Conservation (phyloP, 495 filamentous ascomycete genomes). For the Xylaria acuta region DNA sequence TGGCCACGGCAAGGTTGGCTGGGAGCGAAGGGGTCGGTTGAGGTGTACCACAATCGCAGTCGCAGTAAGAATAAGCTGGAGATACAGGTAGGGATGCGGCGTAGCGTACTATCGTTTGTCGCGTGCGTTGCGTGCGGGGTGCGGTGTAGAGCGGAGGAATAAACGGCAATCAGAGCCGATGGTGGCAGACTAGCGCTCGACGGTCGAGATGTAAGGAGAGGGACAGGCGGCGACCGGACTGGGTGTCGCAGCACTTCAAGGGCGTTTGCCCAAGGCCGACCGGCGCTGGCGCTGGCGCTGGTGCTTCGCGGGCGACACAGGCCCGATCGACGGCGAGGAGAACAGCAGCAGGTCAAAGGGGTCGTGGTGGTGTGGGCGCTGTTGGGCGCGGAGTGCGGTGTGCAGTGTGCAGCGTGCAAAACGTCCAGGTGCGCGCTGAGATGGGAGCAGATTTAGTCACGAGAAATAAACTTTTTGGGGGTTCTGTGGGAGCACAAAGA, state of each 20-base stretch:
- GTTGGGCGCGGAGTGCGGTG: not conserved
- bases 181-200: slow-evolving; percentile 5
- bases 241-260: not conserved
- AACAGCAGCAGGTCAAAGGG: not conserved
- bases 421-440: slow-evolving; percentile 1
- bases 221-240: not conserved
- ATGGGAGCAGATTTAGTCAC: not conserved
- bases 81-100: not conserved
- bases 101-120: slow-evolving; percentile 8
- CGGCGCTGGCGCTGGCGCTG: slow-evolving; percentile 9
- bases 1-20: not conserved
- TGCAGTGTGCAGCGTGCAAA: not conserved
- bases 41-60: not conserved
- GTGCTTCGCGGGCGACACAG: not conserved
- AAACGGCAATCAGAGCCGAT: not conserved
- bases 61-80: slow-evolving; percentile 6
- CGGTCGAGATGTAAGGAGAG: slow-evolving; percentile 1
- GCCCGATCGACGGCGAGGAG: slow-evolving; percentile 14
- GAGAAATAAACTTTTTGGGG: not conserved
- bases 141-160: not conserved
- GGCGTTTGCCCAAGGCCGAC: not conserved
- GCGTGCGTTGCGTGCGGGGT: slow-evolving; percentile 10
- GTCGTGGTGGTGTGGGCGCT: not conserved
- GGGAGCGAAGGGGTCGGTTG: not conserved
- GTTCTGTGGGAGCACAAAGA: not conserved